These are phyloP conservation scores for Acacia concinna DNA, from an alignment of 331 rosid species.

Conservation along the genomic window DNA sequence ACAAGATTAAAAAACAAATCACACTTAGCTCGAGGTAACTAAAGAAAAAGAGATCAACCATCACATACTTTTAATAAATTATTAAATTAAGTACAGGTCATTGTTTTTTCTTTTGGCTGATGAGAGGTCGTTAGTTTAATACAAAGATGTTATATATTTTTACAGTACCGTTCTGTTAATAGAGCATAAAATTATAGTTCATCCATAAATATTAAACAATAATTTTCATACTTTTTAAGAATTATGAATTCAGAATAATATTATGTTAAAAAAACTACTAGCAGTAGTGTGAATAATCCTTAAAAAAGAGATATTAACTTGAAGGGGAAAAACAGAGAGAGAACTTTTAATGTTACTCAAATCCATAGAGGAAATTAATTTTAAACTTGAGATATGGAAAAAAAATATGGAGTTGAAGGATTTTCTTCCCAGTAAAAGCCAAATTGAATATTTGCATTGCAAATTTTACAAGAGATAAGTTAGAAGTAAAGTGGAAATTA, in stretches of 20 bases:
- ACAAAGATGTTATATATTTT: too few relatives aligned
- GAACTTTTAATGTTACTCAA: neutral
- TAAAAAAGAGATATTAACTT: neutral
- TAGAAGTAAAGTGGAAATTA: too few relatives aligned
- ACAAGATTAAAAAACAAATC: neutral
- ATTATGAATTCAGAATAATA: neutral
- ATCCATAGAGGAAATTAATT: too few relatives aligned
- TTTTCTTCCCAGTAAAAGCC: too few relatives aligned
- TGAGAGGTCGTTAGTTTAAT: neutral
- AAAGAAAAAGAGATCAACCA: neutral
- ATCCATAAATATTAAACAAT: neutral
- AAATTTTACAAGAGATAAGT: too few relatives aligned
- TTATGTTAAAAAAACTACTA: too few relatives aligned
- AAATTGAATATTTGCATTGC: too few relatives aligned
- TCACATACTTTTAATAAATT: neutral
- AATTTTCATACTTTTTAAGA: neutral
- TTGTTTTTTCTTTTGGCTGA: neutral
- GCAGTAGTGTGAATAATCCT: neutral
- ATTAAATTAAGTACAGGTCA: neutral
- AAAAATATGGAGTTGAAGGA: too few relatives aligned
- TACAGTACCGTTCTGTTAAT: too few relatives aligned
- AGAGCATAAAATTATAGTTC: neutral
- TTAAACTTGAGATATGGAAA: too few relatives aligned
- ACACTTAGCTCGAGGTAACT: conserved; percentile 2
- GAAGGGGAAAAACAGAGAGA: too few relatives aligned